Evolutionary conservation across 345 rosid genomes (phyloP).

Genomic region (Crucihimalaya himalaica): DNA sequence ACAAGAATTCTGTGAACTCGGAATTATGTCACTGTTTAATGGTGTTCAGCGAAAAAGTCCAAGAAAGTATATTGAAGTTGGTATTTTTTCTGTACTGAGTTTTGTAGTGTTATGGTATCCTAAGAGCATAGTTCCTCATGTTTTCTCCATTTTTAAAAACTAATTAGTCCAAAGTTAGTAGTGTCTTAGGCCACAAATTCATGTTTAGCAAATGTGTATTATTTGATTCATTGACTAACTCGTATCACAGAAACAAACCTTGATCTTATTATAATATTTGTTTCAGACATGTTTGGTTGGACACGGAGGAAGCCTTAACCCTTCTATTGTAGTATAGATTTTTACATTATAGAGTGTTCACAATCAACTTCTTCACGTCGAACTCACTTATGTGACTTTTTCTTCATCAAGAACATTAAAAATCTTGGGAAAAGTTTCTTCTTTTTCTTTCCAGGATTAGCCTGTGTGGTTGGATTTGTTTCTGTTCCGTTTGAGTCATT

Average conservation of each 20-base stretch:
- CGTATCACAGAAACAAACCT: background rate
- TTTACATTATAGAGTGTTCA: background rate
- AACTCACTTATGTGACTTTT: constrained; percentile 52
- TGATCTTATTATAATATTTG: background rate
- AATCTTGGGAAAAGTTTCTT: constrained; percentile 71
- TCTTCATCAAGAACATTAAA: constrained; percentile 65
- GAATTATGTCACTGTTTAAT: too few relatives aligned
- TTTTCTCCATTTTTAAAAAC: background rate
- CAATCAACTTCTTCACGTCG: constrained; percentile 12
- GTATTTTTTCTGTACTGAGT: too few relatives aligned
- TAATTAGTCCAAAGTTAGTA: background rate
- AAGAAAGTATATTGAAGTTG: too few relatives aligned
- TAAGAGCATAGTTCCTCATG: too few relatives aligned
- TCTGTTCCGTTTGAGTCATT: constrained; percentile 36
- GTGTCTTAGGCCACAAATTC: too few relatives aligned
- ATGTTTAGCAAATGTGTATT: background rate
- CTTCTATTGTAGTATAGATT: background rate
- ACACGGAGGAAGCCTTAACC: background rate
- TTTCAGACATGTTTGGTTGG: background rate
- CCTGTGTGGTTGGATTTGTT: constrained; percentile 37
- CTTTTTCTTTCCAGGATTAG: constrained; percentile 58
- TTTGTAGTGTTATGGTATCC: too few relatives aligned
- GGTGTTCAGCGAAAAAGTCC: too few relatives aligned
- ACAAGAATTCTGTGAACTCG: too few relatives aligned
- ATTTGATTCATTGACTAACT: background rate